Evolutionary conservation across 805 yeast species (phyloP).

Genomic region (Debaryomyces maramus): DNA sequence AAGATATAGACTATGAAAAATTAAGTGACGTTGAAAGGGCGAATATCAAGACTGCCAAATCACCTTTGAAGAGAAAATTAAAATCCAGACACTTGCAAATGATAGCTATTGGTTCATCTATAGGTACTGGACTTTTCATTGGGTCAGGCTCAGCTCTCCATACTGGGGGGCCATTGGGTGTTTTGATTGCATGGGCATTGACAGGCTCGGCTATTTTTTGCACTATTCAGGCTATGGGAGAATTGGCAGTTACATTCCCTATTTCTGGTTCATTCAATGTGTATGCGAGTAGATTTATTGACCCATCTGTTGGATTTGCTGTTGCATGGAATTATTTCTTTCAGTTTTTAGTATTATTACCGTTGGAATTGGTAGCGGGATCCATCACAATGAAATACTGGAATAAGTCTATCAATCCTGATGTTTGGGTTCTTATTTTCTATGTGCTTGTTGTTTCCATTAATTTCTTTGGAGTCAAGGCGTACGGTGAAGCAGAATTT

Average conservation of each 20-base stretch:
- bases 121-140: constrained; percentile 45
- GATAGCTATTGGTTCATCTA: constrained; percentile 46
- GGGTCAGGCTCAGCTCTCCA: constrained; percentile 40
- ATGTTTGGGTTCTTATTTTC: constrained; percentile 39
- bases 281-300: constrained; percentile 62
- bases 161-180: constrained; percentile 42
- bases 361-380: constrained; percentile 55
- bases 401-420: constrained; percentile 32
- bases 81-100: constrained; percentile 39
- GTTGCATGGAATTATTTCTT: constrained; percentile 71
- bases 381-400: constrained; percentile 37
- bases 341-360: constrained; percentile 57
- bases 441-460: constrained; percentile 32
- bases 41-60: constrained; percentile 39
- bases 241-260: constrained; percentile 48
- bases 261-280: constrained; percentile 48
- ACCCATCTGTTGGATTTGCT: constrained; percentile 69
- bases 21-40: constrained; percentile 40
- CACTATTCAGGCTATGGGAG: constrained; percentile 44
- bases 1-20: constrained; percentile 16
- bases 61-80: constrained; percentile 36
- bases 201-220: constrained; percentile 38
- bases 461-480: constrained; percentile 37
- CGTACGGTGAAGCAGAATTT: constrained; percentile 65
- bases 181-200: constrained; percentile 39